A percentile compares a stretch with the other conserved stretches of the same genome.
Evolutionary conservation across 2,329 filamentous ascomycete species (phyloP).

Genomic region (Colletotrichum theobromicola): DNA sequence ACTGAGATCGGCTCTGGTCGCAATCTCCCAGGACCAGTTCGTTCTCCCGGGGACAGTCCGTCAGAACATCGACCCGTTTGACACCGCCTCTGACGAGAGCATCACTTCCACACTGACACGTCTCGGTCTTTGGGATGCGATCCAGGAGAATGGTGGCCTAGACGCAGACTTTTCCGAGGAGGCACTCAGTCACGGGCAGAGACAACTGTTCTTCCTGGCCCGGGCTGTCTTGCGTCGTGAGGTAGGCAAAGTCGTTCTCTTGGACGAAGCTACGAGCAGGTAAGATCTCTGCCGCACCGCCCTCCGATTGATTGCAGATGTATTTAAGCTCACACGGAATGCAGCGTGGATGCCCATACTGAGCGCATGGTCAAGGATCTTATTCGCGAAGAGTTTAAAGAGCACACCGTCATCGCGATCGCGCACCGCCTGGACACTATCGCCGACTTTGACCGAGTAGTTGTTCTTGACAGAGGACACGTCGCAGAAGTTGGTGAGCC

Average conservation of each 20-base stretch:
- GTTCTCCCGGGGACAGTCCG: slow-evolving; percentile 16
- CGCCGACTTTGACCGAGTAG: slow-evolving; percentile 34
- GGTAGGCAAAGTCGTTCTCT: slow-evolving; percentile 43
- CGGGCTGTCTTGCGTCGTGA: slow-evolving; percentile 35
- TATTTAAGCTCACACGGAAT: background rate
- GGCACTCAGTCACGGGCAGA: slow-evolving; percentile 35
- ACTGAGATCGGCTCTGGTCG: slow-evolving; percentile 23
- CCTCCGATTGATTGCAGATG: background rate
- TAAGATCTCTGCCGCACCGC: slow-evolving; percentile 24
- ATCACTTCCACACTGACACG: background rate
- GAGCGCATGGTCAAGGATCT: slow-evolving; percentile 36
- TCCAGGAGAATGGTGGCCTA: slow-evolving; percentile 26
- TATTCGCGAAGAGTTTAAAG: slow-evolving; percentile 32
- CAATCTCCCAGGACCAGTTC: slow-evolving; percentile 15
- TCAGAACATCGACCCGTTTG: slow-evolving; percentile 63
- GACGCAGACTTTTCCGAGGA: slow-evolving; percentile 29
- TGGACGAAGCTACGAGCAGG: slow-evolving; percentile 44
- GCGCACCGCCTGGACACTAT: slow-evolving; percentile 49
- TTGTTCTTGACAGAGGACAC: slow-evolving; percentile 21
- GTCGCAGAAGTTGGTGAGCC: slow-evolving; percentile 17
- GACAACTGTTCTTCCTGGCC: slow-evolving; percentile 36
- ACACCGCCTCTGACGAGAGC: slow-evolving; percentile 35
- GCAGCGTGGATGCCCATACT: slow-evolving; percentile 37
- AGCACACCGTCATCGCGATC: slow-evolving; percentile 58
- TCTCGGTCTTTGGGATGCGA: slow-evolving; percentile 23